Evolutionary conservation across 2,329 filamentous ascomycete genomes (phyloP), one percentile per base, ranked within the genome.

Genomic region (Hawksworthiomyces lignivorus): DNA sequence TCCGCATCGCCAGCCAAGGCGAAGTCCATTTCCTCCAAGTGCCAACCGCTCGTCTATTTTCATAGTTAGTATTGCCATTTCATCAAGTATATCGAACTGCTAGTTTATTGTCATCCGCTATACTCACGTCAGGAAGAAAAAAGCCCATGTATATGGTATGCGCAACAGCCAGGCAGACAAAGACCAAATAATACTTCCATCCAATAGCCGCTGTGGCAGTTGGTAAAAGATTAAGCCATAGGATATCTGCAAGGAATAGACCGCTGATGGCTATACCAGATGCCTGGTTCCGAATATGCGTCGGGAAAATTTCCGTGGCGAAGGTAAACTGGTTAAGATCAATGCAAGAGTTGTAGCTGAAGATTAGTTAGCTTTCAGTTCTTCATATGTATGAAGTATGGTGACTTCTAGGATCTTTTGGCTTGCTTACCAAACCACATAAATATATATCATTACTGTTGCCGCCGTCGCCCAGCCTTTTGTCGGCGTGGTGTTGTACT

Each of bases 301-400:
- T 44, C 8, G 42, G 42, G 21, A 44, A 44, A 10, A 44, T 40
- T 32, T 44, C 42, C 5, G 42, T 40, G 5, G 42, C 42, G 11
- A 40, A 31, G 2, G 37, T 44, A 33, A 40, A 44, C 27, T 39
- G 37, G 32, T 36, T 44, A 20, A 40, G 36, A 15, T 44, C 41
- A 20, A 44, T 21, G 27, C 39, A 36, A 3, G 17, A 28, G 27
- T 33, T 36, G 42, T 40, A 39, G 26, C 41, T 43, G 28, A 14
- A 28, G 8, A n/a, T n/a, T n/a, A n/a, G n/a, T n/a, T n/a, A n/a
- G n/a, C n/a, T n/a, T n/a, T n/a, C n/a, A n/a, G n/a, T n/a, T n/a
- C n/a, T n/a, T n/a, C n/a, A n/a, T n/a, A n/a, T n/a, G n/a, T n/a
- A n/a, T n/a, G n/a, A n/a, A n/a, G n/a, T n/a, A n/a, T n/a, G n/a